These are phyloP conservation scores for Fusarium torulosum DNA, from an alignment of 2,329 filamentous ascomycete species.

Conservation along the genomic window DNA sequence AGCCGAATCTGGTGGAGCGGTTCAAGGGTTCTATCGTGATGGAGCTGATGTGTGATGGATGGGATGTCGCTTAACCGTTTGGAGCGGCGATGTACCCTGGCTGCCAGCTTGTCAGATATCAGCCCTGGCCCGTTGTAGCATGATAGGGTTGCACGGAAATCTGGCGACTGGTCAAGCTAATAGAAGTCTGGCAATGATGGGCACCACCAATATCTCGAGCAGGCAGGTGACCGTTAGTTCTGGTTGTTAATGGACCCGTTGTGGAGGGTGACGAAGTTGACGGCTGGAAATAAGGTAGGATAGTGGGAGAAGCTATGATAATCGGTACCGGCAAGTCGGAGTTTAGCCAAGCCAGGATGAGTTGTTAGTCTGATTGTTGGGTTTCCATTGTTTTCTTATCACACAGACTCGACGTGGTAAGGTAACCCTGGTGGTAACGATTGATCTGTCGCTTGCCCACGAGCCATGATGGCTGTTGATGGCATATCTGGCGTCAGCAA, in stretches of 20 bases:
- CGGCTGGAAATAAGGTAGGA: constrained; percentile 25
- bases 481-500: constrained; percentile 4
- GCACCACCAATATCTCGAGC: constrained; percentile 10
- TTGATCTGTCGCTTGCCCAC: neutral
- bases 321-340: constrained; percentile 12
- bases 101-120: constrained; percentile 28
- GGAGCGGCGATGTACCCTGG: constrained; percentile 20
- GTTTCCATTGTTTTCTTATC: constrained; percentile 20
- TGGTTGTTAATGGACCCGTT: constrained; percentile 6
- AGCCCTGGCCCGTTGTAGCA: constrained; percentile 30
- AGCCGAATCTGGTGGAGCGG: neutral
- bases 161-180: constrained; percentile 42
- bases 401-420: constrained; percentile 4
- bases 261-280: constrained; percentile 18
- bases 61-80: constrained; percentile 32
- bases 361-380: constrained; percentile 5
- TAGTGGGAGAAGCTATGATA: constrained; percentile 7
- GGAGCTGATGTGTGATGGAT: neutral
- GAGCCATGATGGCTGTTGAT: neutral
- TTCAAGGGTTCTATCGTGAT: constrained; percentile 31
- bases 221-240: constrained; percentile 11
- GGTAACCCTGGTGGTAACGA: constrained; percentile 1
- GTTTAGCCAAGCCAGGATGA: constrained; percentile 5
- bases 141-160: constrained; percentile 44
- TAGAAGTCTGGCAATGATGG: constrained; percentile 30